phyloP scores from a whole-genome alignment of 2,329 filamentous ascomycete species.

The Myriosclerotinia curreyana region DNA sequence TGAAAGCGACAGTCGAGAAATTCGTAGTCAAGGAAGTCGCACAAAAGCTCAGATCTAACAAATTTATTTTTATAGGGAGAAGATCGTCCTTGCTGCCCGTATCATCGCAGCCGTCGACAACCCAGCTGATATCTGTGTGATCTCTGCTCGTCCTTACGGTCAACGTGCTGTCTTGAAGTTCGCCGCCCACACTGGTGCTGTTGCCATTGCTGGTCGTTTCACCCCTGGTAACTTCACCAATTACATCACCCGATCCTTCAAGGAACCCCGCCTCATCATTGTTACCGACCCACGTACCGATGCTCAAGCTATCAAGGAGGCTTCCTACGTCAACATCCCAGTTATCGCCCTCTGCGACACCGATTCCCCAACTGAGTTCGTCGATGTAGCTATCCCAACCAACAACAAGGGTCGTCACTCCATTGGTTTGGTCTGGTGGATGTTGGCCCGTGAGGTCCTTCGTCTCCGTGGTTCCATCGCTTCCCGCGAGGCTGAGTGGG shows the following conservation, averaged over 20 bases:
- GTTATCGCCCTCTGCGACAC: constrained; percentile 99
- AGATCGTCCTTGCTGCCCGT: constrained; percentile 97
- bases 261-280: constrained; percentile 99
- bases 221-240: constrained; percentile 99
- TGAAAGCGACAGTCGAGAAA: constrained; percentile 46
- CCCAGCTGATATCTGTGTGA: constrained; percentile 98
- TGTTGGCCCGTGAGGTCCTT: constrained; percentile 99
- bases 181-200: constrained; percentile 95
- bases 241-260: constrained; percentile 99
- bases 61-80: constrained; percentile 70
- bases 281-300: constrained; percentile 99
- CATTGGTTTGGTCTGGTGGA: constrained; percentile 98
- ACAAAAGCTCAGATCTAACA: constrained; percentile 99
- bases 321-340: constrained; percentile 99
- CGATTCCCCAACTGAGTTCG: constrained; percentile 98
- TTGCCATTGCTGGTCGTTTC: constrained; percentile 98
- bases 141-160: constrained; percentile 98
- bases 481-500: constrained; percentile 95
- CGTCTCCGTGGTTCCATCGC: constrained; percentile 96
- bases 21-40: constrained; percentile 72
- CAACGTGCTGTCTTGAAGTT: constrained; percentile 99
- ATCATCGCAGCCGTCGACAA: constrained; percentile 99
- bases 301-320: constrained; percentile 99
- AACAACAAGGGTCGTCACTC: constrained; percentile 99
- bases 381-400: constrained; percentile 99